Base-by-base conservation (phyloP, 345 rosid species). In the Rubroshorea leprosula region DNA sequence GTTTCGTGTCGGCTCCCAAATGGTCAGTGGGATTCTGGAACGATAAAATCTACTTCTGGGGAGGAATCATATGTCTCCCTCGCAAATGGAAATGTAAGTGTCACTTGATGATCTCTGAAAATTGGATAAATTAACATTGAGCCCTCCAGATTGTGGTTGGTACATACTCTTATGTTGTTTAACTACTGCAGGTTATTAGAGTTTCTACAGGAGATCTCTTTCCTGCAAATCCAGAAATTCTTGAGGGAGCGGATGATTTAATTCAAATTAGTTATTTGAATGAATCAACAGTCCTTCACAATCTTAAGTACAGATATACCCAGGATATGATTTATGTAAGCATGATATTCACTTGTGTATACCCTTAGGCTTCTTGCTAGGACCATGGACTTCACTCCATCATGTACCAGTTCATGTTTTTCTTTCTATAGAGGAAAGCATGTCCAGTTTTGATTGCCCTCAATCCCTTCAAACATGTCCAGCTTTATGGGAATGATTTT, bases 201-300 rank as follows among this genome's bases (percentile, higher is more conserved):
- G 96, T 87, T 64, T 71, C 89, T 4, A 76, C 78, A 20, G 79
- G 67, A 53, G 86, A 87, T 46, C 91, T 94, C 65, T 80, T 85
- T 54, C 99, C 99, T 58, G 89, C 99, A 68, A 94, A 90, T 73
- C 96, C 99, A 5, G 89, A 87, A 70, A 77, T 94, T 29, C 77
- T 94, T 43, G 88, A 82, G 73, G 96, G 92, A 23, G 92, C 77
- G 63, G 90, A 85, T 72, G 89, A 94, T 69, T 96, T 94, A 63
- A 73, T 82, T 65, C 94, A 85, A 68, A 97, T 94, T 67, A 85
- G 90, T 77, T 90, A 83, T 82, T 69, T 94, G 74, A 94, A 94
- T 56, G 99, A 94, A 64, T 97, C 97, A 29, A 82, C 97, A 1
- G 86, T 90, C 66, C 84, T 94, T 71, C 76, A 87, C 76, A 94